Conservation (phyloP, 495 filamentous ascomycete species). For the Hyphodiscus hymeniophilus region DNA sequence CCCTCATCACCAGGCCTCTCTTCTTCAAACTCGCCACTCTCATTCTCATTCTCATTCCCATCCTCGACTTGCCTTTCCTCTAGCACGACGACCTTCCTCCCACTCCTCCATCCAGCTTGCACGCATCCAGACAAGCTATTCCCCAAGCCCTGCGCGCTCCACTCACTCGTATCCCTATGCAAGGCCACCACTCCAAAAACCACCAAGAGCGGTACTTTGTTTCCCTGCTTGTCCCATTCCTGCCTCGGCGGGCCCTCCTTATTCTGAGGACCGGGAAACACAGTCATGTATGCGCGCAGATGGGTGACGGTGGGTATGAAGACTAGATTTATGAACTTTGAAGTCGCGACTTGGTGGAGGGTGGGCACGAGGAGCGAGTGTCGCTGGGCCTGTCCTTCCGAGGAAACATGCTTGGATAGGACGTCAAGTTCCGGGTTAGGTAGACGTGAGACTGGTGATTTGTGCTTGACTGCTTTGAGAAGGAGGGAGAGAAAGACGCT, state of each 20-base stretch:
- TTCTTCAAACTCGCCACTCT: slow-evolving; percentile 22
- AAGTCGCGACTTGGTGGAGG: slow-evolving; percentile 57
- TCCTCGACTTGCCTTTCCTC: slow-evolving; percentile 29
- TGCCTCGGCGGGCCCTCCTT: neutral
- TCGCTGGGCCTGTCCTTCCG: slow-evolving; percentile 1
- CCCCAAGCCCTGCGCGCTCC: slow-evolving; percentile 74
- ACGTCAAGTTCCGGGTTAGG: neutral
- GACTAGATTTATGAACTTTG: slow-evolving; percentile 56
- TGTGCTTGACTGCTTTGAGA: slow-evolving; percentile 14
- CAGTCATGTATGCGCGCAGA: slow-evolving; percentile 64
- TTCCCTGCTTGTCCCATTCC: slow-evolving; percentile 10
- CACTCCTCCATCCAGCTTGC: slow-evolving; percentile 47
- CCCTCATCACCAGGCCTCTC: too few species aligned
- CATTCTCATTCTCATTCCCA: slow-evolving; percentile 23
- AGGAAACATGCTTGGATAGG: neutral
- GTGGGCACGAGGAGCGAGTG: slow-evolving; percentile 50
- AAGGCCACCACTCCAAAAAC: slow-evolving; percentile 58
- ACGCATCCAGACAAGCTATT: slow-evolving; percentile 59
- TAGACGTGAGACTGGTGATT: slow-evolving; percentile 10
- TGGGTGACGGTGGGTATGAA: slow-evolving; percentile 70
- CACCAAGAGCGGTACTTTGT: slow-evolving; percentile 38
- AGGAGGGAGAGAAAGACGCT: slow-evolving; percentile 50
- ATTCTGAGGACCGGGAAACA: slow-evolving; percentile 2
- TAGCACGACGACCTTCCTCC: slow-evolving; percentile 14
- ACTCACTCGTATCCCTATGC: slow-evolving; percentile 68